These are phyloP conservation scores for Xylona heveae DNA, from an alignment of 495 filamentous ascomycete genomes.

Conservation along the genomic window DNA sequence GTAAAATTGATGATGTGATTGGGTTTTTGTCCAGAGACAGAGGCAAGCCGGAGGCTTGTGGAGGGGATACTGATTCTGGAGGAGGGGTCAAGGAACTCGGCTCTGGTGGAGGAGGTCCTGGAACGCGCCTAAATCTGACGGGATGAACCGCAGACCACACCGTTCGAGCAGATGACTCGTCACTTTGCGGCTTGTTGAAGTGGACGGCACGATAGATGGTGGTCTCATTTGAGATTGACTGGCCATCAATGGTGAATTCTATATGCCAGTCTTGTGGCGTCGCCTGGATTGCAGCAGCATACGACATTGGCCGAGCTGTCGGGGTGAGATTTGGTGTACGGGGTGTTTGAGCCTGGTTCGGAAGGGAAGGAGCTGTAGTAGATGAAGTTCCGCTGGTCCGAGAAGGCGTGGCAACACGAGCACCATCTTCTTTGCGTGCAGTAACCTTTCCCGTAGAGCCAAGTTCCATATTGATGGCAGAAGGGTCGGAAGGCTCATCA, in stretches of 20 bases:
- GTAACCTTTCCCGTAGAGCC: constrained; percentile 80
- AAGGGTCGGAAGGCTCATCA: constrained; percentile 48
- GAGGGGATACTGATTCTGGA: constrained; percentile 21
- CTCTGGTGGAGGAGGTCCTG: constrained; percentile 74
- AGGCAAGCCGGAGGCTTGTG: constrained; percentile 39
- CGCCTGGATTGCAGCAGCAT: constrained; percentile 60
- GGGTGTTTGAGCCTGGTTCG: constrained; percentile 12
- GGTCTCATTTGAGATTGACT: constrained; percentile 70
- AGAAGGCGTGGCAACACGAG: constrained; percentile 68
- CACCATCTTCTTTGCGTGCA: constrained; percentile 92
- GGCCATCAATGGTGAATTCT: constrained; percentile 76
- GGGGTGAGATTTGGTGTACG: constrained; percentile 17
- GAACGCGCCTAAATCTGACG: constrained; percentile 74
- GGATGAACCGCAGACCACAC: constrained; percentile 82
- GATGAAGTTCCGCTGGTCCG: constrained; percentile 31
- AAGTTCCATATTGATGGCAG: constrained; percentile 83
- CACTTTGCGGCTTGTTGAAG: constrained; percentile 37
- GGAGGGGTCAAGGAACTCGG: constrained; percentile 37
- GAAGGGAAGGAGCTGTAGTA: constrained; percentile 16
- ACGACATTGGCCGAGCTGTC: constrained; percentile 41
- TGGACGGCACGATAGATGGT: constrained; percentile 95
- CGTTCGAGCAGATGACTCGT: constrained; percentile 47
- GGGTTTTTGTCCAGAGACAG: constrained; percentile 68
- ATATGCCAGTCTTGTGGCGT: constrained; percentile 94
- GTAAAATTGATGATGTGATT: constrained; percentile 68